phyloP scores from a whole-genome alignment of 495 filamentous ascomycete species.

The Penicillium longicatenatum region DNA sequence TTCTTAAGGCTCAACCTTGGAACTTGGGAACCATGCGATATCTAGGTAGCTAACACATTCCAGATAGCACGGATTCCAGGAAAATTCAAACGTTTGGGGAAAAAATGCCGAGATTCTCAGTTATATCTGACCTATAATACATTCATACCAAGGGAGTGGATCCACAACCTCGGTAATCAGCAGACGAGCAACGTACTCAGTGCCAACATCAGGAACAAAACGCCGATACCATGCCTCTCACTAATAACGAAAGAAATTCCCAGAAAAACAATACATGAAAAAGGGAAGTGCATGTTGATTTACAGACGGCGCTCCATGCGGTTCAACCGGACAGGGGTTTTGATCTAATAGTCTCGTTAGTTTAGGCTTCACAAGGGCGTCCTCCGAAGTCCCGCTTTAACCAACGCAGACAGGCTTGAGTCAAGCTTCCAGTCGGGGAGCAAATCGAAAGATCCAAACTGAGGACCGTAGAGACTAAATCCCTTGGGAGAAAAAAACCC shows the following conservation, averaged over 20 bases:
- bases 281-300: constrained; percentile 16
- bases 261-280: constrained; percentile 16
- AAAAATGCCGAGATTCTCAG: neutral
- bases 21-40: too few relatives aligned
- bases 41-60: too few relatives aligned
- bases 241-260: constrained; percentile 24
- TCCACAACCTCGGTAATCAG: constrained; percentile 14
- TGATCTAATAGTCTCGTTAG: constrained; percentile 53
- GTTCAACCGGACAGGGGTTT: constrained; percentile 79
- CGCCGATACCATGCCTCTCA: constrained; percentile 44
- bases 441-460: too few relatives aligned
- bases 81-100: too few relatives aligned
- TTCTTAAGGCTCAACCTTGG: too few relatives aligned
- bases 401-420: neutral
- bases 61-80: too few relatives aligned
- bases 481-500: constrained; percentile 31
- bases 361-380: neutral
- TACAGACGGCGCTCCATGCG: constrained; percentile 67
- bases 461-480: too few relatives aligned
- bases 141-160: constrained; percentile 21
- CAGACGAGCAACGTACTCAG: neutral
- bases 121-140: constrained; percentile 31
- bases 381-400: neutral
- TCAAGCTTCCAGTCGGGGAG: too few relatives aligned
- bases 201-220: constrained; percentile 35